These are phyloP conservation scores for Sporisorium sorghi DNA, from an alignment of 1,284 basidiomycete genomes.

Conservation along the genomic window DNA sequence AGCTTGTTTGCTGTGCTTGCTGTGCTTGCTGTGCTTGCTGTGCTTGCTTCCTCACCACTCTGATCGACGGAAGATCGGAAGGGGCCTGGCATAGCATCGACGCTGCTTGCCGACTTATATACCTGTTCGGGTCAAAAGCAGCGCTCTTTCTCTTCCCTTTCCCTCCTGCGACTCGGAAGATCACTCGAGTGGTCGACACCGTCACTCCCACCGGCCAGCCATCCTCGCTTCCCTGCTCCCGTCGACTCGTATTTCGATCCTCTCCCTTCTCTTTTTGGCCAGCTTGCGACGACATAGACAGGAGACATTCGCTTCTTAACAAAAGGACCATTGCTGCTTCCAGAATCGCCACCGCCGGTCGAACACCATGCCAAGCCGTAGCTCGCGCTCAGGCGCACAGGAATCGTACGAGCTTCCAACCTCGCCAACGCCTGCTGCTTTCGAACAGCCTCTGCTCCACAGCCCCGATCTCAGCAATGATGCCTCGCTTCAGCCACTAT, in stretches of 20 bases:
- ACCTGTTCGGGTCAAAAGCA: background rate
- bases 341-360: background rate
- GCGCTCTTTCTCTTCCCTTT: background rate
- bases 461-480: slow-evolving; percentile 22
- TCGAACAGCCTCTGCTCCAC: slow-evolving; percentile 30
- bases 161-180: background rate
- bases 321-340: background rate
- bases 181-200: background rate
- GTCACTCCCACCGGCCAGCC: background rate
- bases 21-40: background rate
- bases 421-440: slow-evolving; percentile 19
- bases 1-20: no score
- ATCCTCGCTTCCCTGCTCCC: background rate
- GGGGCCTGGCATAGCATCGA: background rate
- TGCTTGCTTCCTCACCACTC: background rate
- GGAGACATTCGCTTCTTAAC: background rate
- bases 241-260: background rate
- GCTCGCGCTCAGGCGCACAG: slow-evolving; percentile 5
- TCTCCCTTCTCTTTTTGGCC: background rate
- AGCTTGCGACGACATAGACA: background rate
- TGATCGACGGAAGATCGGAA: slow-evolving; percentile 8
- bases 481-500: slow-evolving; percentile 26
- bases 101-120: background rate
- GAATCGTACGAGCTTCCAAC: slow-evolving; percentile 32
- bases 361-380: slow-evolving; percentile 18